phyloP scores from a whole-genome alignment of 441 rosid genomes.

The Sinapis alba region DNA sequence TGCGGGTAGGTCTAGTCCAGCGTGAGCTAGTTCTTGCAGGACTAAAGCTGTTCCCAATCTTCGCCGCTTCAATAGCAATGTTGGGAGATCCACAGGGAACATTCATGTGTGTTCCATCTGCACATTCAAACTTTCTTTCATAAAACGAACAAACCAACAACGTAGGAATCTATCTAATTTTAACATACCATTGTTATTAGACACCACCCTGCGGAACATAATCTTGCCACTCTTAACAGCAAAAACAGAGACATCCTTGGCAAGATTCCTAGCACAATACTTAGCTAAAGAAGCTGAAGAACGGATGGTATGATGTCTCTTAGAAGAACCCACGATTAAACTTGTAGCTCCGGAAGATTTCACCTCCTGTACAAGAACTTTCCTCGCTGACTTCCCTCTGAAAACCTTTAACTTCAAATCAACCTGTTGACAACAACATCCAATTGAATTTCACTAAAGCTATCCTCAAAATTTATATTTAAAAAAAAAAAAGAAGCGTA shows the following conservation, averaged over 20 bases:
- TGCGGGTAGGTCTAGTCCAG: slow-evolving; percentile 40
- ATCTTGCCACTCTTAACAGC: slow-evolving; percentile 80
- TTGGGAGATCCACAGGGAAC: slow-evolving; percentile 40
- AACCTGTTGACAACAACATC: slow-evolving; percentile 50
- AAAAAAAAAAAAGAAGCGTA: neutral
- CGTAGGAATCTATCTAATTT: neutral
- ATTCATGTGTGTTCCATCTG: slow-evolving; percentile 29
- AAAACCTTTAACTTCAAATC: slow-evolving; percentile 90
- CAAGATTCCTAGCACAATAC: slow-evolving; percentile 74
- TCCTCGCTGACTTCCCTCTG: slow-evolving; percentile 71
- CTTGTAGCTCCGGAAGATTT: slow-evolving; percentile 57
- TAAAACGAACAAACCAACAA: neutral
- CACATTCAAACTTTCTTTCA: slow-evolving; percentile 30
- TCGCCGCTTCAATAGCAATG: slow-evolving; percentile 29
- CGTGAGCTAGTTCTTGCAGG: slow-evolving; percentile 39
- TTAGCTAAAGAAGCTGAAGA: slow-evolving; percentile 76
- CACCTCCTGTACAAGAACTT: slow-evolving; percentile 77
- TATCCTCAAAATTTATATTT: neutral
- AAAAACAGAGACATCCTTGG: slow-evolving; percentile 54
- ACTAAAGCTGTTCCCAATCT: slow-evolving; percentile 43
- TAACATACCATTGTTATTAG: slow-evolving; percentile 31
- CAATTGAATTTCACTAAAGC: neutral
- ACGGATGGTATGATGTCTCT: slow-evolving; percentile 50
- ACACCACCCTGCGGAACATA: slow-evolving; percentile 68
- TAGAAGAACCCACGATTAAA: slow-evolving; percentile 71